Evolutionary conservation across 148 eudicot genomes (phyloP).

Genomic region (Silene uniflora): DNA sequence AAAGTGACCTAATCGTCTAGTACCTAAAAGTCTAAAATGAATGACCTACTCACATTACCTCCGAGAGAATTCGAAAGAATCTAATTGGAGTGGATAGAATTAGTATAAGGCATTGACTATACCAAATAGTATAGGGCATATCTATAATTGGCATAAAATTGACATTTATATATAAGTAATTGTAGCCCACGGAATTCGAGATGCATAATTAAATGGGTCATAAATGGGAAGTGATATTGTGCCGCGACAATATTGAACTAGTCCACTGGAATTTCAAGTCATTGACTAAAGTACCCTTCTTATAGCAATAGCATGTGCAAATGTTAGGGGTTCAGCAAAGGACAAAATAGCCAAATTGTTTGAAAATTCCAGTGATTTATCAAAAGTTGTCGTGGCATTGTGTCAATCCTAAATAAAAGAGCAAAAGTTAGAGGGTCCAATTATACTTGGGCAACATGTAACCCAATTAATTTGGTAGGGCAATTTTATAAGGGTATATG

Average conservation of each 20-base stretch:
- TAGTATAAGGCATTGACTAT: not conserved
- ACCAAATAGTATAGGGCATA: not conserved
- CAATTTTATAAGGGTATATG: too few relatives aligned
- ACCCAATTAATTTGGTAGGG: not conserved
- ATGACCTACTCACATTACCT: not conserved
- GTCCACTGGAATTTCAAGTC: too few relatives aligned
- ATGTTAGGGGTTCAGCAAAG: too few relatives aligned
- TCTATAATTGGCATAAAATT: not conserved
- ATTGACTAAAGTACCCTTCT: too few relatives aligned
- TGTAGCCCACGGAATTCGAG: not conserved
- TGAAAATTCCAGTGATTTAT: too few relatives aligned
- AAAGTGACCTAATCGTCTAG: not conserved
- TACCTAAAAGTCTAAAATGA: not conserved
- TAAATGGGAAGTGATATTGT: too few relatives aligned
- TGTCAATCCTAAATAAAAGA: too few relatives aligned
- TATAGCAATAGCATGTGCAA: too few relatives aligned
- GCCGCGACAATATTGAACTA: too few relatives aligned
- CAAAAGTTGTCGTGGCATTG: too few relatives aligned
- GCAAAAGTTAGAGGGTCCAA: not conserved
- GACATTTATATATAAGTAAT: too few relatives aligned
- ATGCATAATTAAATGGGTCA: not conserved
- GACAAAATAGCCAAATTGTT: too few relatives aligned
- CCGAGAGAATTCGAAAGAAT: not conserved
- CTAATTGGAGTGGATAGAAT: not conserved
- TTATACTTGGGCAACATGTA: conserved; percentile 3